A percentile compares a stretch with the other conserved stretches of the same genome.
Conservation (phyloP, 495 filamentous ascomycete species). For the Jackrogersella minutella region DNA sequence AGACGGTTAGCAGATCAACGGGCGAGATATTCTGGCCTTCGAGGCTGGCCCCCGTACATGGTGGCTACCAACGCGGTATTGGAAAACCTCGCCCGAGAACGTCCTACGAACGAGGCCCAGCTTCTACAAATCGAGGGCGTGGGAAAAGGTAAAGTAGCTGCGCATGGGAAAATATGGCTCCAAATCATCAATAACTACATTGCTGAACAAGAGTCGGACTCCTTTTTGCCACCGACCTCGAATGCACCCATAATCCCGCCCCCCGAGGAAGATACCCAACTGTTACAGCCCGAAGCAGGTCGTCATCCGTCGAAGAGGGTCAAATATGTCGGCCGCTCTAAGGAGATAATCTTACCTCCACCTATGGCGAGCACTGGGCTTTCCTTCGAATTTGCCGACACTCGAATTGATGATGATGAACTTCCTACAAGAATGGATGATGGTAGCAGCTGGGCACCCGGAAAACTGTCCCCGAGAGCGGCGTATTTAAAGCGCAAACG, state of each 20-base stretch:
- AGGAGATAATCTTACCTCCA: conserved; percentile 48
- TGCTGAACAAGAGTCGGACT: neutral
- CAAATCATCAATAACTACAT: conserved; percentile 20
- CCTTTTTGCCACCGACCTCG: neutral
- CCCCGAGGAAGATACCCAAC: neutral
- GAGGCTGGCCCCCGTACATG: neutral
- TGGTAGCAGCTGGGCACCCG: conserved; percentile 44
- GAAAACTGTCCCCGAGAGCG: neutral
- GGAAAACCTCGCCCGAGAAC: conserved; percentile 1
- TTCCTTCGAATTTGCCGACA: neutral
- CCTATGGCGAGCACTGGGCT: neutral
- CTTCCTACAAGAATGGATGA: conserved; percentile 39
- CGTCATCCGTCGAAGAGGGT: conserved; percentile 45
- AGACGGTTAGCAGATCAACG: conserved; percentile 15
- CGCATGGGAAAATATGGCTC: conserved; percentile 20
- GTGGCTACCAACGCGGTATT: conserved; percentile 24
- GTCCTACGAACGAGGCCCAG: conserved; percentile 21
- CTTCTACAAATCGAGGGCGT: conserved; percentile 17
- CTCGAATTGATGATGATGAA: conserved; percentile 55
- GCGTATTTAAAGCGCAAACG: neutral
- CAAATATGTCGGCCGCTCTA: conserved; percentile 67
- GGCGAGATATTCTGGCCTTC: neutral
- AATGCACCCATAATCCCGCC: neutral
- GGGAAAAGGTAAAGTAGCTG: neutral
- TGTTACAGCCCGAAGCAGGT: conserved; percentile 36